Evolutionary conservation across 2,329 filamentous ascomycete genomes (phyloP).

Genomic region (Pseudonectria buxi): DNA sequence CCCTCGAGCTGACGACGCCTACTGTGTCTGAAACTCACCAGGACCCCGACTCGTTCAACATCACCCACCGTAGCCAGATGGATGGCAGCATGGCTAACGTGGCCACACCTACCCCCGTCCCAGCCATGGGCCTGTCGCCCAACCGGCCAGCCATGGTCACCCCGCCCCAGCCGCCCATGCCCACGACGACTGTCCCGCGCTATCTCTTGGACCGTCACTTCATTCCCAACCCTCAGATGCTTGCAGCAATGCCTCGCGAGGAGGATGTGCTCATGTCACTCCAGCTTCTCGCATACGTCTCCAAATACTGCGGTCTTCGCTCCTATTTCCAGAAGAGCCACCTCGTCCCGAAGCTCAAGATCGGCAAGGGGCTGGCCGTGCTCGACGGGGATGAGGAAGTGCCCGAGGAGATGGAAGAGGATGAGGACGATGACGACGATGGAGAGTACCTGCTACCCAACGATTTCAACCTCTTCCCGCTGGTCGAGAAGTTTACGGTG

Average conservation of each 20-base stretch:
- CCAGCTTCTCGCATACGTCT: slow-evolving; percentile 93
- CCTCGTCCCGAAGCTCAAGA: slow-evolving; percentile 83
- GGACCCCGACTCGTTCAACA: slow-evolving; percentile 87
- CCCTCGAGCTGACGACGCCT: slow-evolving; percentile 68
- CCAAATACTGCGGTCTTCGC: slow-evolving; percentile 94
- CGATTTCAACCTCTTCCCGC: slow-evolving; percentile 95
- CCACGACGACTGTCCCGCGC: slow-evolving; percentile 65
- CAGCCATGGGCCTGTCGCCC: slow-evolving; percentile 66
- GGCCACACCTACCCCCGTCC: slow-evolving; percentile 57
- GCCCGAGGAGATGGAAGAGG: slow-evolving; percentile 36
- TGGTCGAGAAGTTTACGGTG: slow-evolving; percentile 97
- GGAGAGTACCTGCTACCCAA: slow-evolving; percentile 89
- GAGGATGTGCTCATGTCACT: slow-evolving; percentile 98
- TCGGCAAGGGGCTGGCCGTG: slow-evolving; percentile 75
- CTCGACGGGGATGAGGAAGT: slow-evolving; percentile 62
- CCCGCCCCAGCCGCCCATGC: slow-evolving; percentile 66
- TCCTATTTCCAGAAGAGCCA: slow-evolving; percentile 95
- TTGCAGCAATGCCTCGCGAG: slow-evolving; percentile 90
- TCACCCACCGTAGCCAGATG: slow-evolving; percentile 75
- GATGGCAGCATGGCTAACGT: slow-evolving; percentile 80
- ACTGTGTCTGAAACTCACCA: slow-evolving; percentile 73
- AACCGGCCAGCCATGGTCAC: slow-evolving; percentile 63
- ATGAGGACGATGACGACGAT: slow-evolving; percentile 62
- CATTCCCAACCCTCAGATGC: slow-evolving; percentile 63
- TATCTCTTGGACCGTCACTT: slow-evolving; percentile 71